A percentile compares a stretch with the other conserved stretches of the same genome.
Evolutionary conservation across 2,329 filamentous ascomycete genomes (phyloP).

Genomic region (Hypoxylon sp.): DNA sequence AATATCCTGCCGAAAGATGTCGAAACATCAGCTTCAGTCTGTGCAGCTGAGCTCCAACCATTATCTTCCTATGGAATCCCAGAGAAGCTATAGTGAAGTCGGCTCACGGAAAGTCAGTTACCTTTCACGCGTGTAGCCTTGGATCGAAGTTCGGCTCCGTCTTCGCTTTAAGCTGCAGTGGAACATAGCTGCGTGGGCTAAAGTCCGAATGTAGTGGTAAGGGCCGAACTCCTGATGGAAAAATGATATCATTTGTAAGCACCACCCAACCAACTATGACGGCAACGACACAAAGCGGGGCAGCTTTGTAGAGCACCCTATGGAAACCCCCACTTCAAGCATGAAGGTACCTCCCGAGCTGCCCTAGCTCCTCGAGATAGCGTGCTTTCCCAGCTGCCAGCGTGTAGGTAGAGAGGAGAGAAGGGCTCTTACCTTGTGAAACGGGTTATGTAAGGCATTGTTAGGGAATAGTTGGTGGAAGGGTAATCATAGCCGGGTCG

Average conservation of each 20-base stretch:
- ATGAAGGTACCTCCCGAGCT: conserved; percentile 23
- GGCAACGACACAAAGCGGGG: conserved; percentile 49
- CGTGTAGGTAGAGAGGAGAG: conserved; percentile 7
- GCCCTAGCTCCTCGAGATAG: conserved; percentile 18
- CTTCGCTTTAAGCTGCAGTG: conserved; percentile 29
- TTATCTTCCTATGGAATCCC: neutral
- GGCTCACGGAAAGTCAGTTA: neutral
- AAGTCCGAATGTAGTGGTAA: conserved; percentile 35
- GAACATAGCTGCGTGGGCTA: conserved; percentile 16
- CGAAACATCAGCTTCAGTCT: neutral
- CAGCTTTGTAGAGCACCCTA: conserved; percentile 27
- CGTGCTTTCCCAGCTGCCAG: conserved; percentile 30
- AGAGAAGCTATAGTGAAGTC: neutral
- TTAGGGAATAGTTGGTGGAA: conserved; percentile 21
- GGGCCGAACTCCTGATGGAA: conserved; percentile 36
- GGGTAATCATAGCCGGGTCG: conserved; percentile 23
- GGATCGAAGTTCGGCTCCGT: conserved; percentile 22
- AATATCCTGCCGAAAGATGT: neutral
- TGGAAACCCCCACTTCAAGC: conserved; percentile 33
- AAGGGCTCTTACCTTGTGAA: conserved; percentile 26
- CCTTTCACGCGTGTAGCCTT: conserved; percentile 11
- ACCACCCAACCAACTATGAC: conserved; percentile 46
- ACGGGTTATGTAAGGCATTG: conserved; percentile 40
- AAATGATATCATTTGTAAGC: conserved; percentile 55
- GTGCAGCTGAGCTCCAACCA: neutral